Evolutionary conservation across 495 filamentous ascomycete species (phyloP).

Genomic region (Penicillium manginii): DNA sequence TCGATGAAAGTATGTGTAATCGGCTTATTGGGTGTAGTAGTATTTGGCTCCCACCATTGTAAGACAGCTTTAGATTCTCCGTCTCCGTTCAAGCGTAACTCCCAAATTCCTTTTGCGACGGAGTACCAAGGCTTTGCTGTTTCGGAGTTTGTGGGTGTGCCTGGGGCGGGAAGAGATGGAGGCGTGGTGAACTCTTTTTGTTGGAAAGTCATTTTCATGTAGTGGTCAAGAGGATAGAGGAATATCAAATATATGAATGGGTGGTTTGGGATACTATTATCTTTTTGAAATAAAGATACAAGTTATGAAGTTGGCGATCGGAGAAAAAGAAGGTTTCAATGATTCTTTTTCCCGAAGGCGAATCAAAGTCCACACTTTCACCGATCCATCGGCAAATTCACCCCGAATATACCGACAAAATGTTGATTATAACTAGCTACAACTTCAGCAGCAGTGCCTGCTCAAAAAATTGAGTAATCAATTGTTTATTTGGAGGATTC

Average conservation of each 20-base stretch:
- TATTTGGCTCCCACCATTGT: conserved; percentile 33
- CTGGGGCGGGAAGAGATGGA: conserved; percentile 20
- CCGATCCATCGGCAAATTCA: not conserved
- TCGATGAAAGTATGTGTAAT: conserved; percentile 32
- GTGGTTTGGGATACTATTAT: not conserved
- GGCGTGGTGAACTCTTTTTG: conserved; percentile 30
- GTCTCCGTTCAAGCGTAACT: conserved; percentile 26
- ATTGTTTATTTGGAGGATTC: too few species aligned
- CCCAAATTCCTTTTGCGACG: conserved; percentile 30
- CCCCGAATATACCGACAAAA: not conserved
- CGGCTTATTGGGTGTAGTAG: conserved; percentile 6
- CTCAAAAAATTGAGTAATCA: too few species aligned
- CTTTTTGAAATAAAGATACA: not conserved
- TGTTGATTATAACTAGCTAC: too few species aligned
- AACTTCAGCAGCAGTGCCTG: too few species aligned
- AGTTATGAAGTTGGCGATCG: not conserved
- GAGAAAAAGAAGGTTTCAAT: not conserved
- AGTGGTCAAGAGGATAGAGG: not conserved
- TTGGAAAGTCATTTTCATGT: conserved; percentile 15
- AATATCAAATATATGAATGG: not conserved
- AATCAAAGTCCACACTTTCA: not conserved
- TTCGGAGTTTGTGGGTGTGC: conserved; percentile 14
- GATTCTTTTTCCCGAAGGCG: not conserved
- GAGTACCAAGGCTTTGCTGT: conserved; percentile 26
- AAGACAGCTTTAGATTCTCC: conserved; percentile 25